Percentiles rank a stretch among this genome's conserved stretches.
Evolutionary conservation across 768 basidiomycete genomes (phyloP).

Genomic region (Boletellus emodensis): DNA sequence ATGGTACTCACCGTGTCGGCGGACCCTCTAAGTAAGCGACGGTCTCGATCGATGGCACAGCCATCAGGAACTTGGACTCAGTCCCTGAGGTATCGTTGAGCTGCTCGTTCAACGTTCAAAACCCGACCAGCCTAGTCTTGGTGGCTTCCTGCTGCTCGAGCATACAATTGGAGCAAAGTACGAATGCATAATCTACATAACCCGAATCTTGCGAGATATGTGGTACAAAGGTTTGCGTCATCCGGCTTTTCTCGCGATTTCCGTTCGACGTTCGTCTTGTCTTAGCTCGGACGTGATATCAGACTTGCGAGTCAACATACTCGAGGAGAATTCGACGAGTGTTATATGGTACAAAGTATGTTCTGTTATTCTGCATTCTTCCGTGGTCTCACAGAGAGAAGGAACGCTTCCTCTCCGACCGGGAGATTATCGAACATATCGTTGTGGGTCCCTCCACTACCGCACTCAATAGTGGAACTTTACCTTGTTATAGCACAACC

Average conservation of each 20-base stretch:
- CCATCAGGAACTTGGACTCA: constrained; percentile 4
- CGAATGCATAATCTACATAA: constrained; percentile 23
- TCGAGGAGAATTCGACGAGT: constrained; percentile 50
- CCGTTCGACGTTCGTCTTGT: not conserved
- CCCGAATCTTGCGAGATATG: constrained; percentile 29
- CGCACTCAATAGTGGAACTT: not conserved
- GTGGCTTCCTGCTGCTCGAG: not conserved
- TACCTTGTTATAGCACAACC: constrained; percentile 49
- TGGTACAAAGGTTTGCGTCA: constrained; percentile 28
- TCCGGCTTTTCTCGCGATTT: not conserved
- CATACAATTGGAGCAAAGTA: not conserved
- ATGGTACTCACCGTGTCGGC: no score
- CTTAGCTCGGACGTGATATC: constrained; percentile 68
- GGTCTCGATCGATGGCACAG: constrained; percentile 9
- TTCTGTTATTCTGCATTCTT: not conserved
- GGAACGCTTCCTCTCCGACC: constrained; percentile 71
- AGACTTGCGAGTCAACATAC: constrained; percentile 64
- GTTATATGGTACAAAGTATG: constrained; percentile 75
- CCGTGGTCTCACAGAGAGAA: constrained; percentile 28
- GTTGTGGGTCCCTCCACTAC: constrained; percentile 46
- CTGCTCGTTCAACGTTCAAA: constrained; percentile 4
- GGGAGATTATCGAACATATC: constrained; percentile 72
- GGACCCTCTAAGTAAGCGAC: no score
- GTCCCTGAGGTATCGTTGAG: not conserved
- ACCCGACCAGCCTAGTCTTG: constrained; percentile 5